Base-by-base conservation (phyloP, 163 green algal species). In the Scenedesmus sp. region DNA sequence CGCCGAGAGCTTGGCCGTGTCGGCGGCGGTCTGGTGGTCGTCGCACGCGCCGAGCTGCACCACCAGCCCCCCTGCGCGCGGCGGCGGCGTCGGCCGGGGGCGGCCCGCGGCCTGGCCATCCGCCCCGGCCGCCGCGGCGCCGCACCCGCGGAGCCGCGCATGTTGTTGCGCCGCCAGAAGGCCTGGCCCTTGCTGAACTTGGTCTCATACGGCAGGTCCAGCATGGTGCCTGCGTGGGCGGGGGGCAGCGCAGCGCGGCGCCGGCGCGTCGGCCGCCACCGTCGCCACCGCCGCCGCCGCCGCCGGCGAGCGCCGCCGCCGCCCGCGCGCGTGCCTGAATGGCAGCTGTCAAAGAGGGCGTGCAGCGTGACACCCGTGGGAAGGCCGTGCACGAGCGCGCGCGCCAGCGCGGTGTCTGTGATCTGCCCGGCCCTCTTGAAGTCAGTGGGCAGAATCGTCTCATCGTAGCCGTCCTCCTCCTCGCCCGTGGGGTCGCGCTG, bases 341-440 rank as follows among this genome's bases (percentile, higher is more conserved):
- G 70, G 87, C 95, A 98, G 14, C 93, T 91, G 78, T 98, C 94
- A 18, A 97, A 90, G 62, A 98, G 77, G 0, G 87, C 87, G 75
- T 97, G 92, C 74, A 98, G 89, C 47, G 86, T 85, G 13, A 92
- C 91, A 2, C 91, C 92, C 33, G 83, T 73, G 29, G 73, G 29
- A 18, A 95, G 75, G 13, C 92, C 90, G 63, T 91, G 91, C 28
- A 97, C 86, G 36, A 98, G 67, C n/a, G 78, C 33, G 1, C 51
- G 67, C 80, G 97, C 95, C 18, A 98, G 73, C 79, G 97, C 90
- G 65, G 97, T 90, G 78, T 98, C 95, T 31, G 94, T 71, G 64
- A 98, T 97, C 77, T 91, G 85, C 5, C 91, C 88, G 14, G 89
- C 87, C 31, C 58, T 63, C 58, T 88, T 70, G 82, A 89, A 95